A percentile compares a stretch with the other conserved stretches of the same genome.
Evolutionary conservation across 1,139 yeast genomes (phyloP).

Genomic region (Hanseniaspora gamundiae): DNA sequence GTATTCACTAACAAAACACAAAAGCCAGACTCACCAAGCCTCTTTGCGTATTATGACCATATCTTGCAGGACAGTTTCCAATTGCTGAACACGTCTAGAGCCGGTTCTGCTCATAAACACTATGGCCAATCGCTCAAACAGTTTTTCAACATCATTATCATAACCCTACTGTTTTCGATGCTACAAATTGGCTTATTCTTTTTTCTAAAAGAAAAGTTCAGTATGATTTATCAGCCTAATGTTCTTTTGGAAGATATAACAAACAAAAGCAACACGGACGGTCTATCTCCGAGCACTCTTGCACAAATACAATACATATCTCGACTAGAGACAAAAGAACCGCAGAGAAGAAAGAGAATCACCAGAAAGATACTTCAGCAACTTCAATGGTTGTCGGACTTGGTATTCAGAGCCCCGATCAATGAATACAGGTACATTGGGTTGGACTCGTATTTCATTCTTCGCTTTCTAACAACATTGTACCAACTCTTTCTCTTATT

Average conservation of each 20-base stretch:
- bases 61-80: slow-evolving; percentile 19
- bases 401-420: slow-evolving; percentile 21
- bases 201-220: slow-evolving; percentile 35
- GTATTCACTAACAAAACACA: neutral
- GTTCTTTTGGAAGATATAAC: slow-evolving; percentile 31
- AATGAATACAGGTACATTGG: slow-evolving; percentile 39
- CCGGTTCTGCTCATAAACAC: slow-evolving; percentile 35
- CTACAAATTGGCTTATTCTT: slow-evolving; percentile 44
- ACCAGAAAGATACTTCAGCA: slow-evolving; percentile 1
- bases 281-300: neutral
- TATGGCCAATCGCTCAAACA: slow-evolving; percentile 37
- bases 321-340: no score
- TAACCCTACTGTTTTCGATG: slow-evolving; percentile 40
- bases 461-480: slow-evolving; percentile 40
- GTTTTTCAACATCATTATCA: slow-evolving; percentile 34
- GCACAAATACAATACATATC: no score
- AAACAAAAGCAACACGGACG: slow-evolving; percentile 29
- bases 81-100: slow-evolving; percentile 39
- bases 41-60: neutral
- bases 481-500: slow-evolving; percentile 37
- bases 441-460: slow-evolving; percentile 52
- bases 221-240: slow-evolving; percentile 45
- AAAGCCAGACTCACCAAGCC: neutral
- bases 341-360: slow-evolving; percentile 1
- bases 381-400: slow-evolving; percentile 9